These are phyloP conservation scores for Euphrasia confusa DNA, from an alignment of 257 asterid species.

Conservation along the genomic window DNA sequence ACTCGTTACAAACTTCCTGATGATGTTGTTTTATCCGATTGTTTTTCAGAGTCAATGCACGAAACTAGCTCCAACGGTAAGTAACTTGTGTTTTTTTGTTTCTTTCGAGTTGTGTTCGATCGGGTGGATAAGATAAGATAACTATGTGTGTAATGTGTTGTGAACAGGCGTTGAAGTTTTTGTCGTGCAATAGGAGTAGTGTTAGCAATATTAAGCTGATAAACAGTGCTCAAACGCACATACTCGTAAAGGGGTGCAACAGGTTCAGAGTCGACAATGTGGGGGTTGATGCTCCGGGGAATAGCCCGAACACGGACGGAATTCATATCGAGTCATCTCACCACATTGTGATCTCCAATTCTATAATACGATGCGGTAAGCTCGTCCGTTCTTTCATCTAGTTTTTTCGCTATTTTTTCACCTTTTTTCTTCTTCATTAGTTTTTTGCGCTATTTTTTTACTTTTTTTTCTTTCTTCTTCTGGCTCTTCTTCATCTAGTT, in stretches of 20 bases:
- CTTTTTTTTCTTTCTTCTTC: too few species aligned
- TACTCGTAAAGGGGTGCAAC: not conserved
- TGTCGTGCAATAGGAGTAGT: not conserved
- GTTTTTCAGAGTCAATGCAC: slow-evolving; percentile 57
- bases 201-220: slow-evolving; percentile 3
- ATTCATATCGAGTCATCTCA: not conserved
- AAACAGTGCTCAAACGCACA: slow-evolving; percentile 8
- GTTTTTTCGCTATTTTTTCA: not conserved
- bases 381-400: not conserved
- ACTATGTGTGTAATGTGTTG: not conserved
- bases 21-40: not conserved
- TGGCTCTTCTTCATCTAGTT: too few species aligned
- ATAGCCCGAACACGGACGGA: not conserved
- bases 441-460: too few species aligned
- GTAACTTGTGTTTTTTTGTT: slow-evolving; percentile 20
- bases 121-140: too few species aligned
- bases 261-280: not conserved
- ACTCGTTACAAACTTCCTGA: not conserved
- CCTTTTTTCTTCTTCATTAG: too few species aligned
- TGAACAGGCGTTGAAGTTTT: not conserved
- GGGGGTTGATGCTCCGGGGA: not conserved
- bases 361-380: not conserved
- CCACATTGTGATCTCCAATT: not conserved
- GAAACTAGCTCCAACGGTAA: slow-evolving; percentile 77
- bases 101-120: not conserved